Evolutionary conservation across 371 early-diverging fungal genomes (phyloP).

Genomic region (Circinella minor): DNA sequence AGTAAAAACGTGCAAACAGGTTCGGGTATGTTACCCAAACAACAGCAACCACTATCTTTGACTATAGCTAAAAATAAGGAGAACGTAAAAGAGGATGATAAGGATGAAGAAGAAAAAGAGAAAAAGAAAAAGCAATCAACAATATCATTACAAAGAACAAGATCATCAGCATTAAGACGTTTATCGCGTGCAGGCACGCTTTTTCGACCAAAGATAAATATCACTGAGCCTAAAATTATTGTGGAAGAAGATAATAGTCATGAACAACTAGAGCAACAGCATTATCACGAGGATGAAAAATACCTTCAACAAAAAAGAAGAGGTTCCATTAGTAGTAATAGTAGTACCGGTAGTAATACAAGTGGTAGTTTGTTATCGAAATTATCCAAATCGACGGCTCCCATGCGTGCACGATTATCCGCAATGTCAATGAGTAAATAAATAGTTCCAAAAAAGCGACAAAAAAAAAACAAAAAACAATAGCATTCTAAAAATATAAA

Average conservation of each 20-base stretch:
- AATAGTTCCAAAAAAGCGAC: neutral
- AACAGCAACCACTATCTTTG: neutral
- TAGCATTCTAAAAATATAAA: neutral
- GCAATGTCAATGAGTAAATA: constrained; percentile 22
- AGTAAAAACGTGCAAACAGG: constrained; percentile 8
- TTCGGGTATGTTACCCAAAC: neutral
- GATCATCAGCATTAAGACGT: constrained; percentile 6
- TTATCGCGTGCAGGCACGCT: constrained; percentile 26
- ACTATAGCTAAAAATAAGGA: no score
- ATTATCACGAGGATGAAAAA: neutral
- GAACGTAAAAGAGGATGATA: no score
- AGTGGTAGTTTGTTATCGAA: constrained; percentile 17
- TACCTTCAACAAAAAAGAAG: neutral
- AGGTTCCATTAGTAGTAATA: constrained; percentile 11
- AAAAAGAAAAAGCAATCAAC: neutral
- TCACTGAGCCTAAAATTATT: constrained; percentile 17
- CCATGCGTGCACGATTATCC: constrained; percentile 22
- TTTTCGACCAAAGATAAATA: constrained; percentile 17
- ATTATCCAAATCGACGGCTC: constrained; percentile 24
- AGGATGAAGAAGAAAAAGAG: neutral
- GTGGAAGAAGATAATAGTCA: constrained; percentile 1
- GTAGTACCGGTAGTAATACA: constrained; percentile 7
- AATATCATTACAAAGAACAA: no score
- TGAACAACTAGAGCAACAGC: no score
- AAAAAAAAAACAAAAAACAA: neutral